Evolutionary conservation across 2,329 filamentous ascomycete species (phyloP).

Genomic region (Juglanconis sp.): DNA sequence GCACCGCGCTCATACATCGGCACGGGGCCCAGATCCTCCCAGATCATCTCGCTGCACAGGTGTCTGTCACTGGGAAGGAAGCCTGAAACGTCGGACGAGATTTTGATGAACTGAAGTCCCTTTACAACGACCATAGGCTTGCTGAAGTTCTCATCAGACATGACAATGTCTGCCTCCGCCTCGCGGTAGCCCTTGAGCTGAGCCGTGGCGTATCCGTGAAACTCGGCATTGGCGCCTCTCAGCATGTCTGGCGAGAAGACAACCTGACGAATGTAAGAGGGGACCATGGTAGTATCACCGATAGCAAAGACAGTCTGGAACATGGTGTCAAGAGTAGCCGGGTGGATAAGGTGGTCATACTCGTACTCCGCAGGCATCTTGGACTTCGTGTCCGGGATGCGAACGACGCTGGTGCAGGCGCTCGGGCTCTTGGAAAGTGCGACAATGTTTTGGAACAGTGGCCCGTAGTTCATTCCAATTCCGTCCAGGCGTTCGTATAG

Average conservation of each 20-base stretch:
- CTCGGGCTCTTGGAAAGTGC: constrained; percentile 31
- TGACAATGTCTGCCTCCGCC: constrained; percentile 41
- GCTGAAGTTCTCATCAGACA: constrained; percentile 34
- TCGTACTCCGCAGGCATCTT: constrained; percentile 53
- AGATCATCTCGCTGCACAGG: constrained; percentile 46
- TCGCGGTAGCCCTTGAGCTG: constrained; percentile 33
- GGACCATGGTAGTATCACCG: constrained; percentile 46
- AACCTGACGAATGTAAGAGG: constrained; percentile 42
- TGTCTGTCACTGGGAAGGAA: constrained; percentile 49
- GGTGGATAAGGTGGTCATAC: constrained; percentile 55
- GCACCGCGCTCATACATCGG: constrained; percentile 28
- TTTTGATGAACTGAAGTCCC: constrained; percentile 41
- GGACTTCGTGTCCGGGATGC: constrained; percentile 46
- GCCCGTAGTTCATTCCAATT: constrained; percentile 50
- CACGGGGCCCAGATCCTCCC: constrained; percentile 33
- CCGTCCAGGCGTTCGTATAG: constrained; percentile 49
- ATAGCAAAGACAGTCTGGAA: constrained; percentile 51
- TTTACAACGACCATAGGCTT: constrained; percentile 40
- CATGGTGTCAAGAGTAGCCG: constrained; percentile 54
- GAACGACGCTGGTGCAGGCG: constrained; percentile 36
- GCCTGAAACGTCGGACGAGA: constrained; percentile 27
- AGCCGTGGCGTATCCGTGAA: constrained; percentile 41
- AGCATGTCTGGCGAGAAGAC: constrained; percentile 42
- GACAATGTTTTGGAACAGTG: constrained; percentile 46
- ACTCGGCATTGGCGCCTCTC: constrained; percentile 29